Base-by-base conservation (phyloP, 169 alveolate species). In the Plasmodium coatneyi region DNA sequence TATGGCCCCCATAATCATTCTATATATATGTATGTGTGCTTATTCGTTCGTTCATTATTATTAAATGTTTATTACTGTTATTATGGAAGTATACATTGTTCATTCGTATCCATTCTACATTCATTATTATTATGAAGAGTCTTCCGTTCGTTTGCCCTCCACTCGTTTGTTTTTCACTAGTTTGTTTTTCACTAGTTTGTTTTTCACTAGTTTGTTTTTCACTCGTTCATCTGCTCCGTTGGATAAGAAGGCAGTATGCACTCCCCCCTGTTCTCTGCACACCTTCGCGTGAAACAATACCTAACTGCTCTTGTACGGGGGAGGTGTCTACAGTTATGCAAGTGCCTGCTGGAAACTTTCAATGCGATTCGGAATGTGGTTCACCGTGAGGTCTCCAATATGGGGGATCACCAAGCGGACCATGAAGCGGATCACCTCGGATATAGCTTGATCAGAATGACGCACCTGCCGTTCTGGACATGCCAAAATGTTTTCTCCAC, bases 401-500 rank as follows among this genome's bases (percentile, higher is more conserved):
- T 3, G 49, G 0, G 30, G 74, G 3, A 60, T 60, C 66, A n/a
- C n/a, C 3, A 43, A n/a, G n/a, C n/a, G n/a, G n/a, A n/a, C n/a
- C n/a, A n/a, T n/a, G n/a, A n/a, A 49, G n/a, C 16, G 34, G 1
- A 54, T 86, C 70, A 87, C 28, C 81, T 87, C 5, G 93, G 93
- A 87, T 78, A 87, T 16, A 32, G 74, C 49, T 87, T 87, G 12
- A 87, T 78, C 32, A 87, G 71, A 71, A 78, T 78, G n/a, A 87
- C 81, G 41, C 80, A 66, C 19, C 70, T 87, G 12, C 54, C 36
- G 14, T 87, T 87, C 70, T 87, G 34, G 54, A 87, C 71, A 66
- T 87, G 93, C 25, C 80, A 39, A 79, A 87, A 87, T 28, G 80
- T 87, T 34, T 87, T 82, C 41, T 87, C 93, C 30, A 87, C 83